phyloP scores from a whole-genome alignment of 1,284 basidiomycete genomes.

The Neonothopanus nambi region DNA sequence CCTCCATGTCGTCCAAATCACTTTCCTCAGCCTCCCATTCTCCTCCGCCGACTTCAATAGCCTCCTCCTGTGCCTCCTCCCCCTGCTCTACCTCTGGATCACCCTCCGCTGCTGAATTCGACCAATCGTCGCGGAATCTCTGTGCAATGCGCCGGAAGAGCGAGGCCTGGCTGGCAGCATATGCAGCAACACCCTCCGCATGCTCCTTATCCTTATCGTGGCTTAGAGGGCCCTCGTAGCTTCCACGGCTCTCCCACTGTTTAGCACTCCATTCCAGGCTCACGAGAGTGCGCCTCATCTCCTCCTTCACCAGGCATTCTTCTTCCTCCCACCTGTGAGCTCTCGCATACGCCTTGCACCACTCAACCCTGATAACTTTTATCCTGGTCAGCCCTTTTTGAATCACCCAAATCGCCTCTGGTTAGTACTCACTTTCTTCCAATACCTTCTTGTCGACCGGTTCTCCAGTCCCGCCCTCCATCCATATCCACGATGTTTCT shows the following conservation, averaged over 20 bases:
- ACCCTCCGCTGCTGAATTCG: neutral
- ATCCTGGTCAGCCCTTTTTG: too few relatives aligned
- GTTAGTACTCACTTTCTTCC: too few relatives aligned
- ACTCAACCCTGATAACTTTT: slow-evolving; percentile 5
- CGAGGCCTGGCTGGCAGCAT: too few relatives aligned
- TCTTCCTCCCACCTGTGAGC: slow-evolving; percentile 5
- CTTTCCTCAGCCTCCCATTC: neutral
- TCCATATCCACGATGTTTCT: slow-evolving; percentile 9
- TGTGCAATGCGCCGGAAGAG: neutral
- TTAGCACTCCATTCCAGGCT: neutral
- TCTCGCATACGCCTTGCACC: slow-evolving; percentile 8
- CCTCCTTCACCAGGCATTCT: neutral
- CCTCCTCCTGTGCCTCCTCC: neutral
- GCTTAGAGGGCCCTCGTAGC: neutral
- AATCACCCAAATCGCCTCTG: too few relatives aligned
- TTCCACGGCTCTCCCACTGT: neutral
- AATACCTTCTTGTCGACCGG: neutral
- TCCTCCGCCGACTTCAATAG: neutral
- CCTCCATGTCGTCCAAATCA: neutral
- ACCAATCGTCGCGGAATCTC: neutral
- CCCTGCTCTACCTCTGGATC: neutral
- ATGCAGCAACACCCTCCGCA: too few relatives aligned
- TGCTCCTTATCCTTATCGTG: neutral
- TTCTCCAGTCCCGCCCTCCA: slow-evolving; percentile 2
- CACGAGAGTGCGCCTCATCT: neutral